These are phyloP conservation scores for Bipolaris oryzae DNA, from an alignment of 2,329 filamentous ascomycete genomes.

Conservation along the genomic window DNA sequence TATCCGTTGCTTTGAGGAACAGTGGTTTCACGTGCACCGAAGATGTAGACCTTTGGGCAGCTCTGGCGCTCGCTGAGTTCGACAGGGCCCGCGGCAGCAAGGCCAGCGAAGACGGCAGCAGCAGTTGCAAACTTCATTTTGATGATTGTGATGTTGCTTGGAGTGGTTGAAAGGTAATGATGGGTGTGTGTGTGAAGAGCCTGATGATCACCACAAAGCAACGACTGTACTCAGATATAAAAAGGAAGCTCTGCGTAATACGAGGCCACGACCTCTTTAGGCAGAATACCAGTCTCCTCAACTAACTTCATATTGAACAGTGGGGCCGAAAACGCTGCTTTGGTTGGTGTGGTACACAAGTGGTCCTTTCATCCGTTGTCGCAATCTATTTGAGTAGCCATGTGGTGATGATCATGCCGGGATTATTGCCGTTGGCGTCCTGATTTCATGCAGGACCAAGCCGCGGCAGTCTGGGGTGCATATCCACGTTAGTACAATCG, in stretches of 20 bases:
- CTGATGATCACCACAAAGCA: slow-evolving; percentile 21
- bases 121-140: slow-evolving; percentile 43
- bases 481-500: slow-evolving; percentile 26
- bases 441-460: slow-evolving; percentile 26
- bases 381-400: slow-evolving; percentile 37
- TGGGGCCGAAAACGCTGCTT: slow-evolving; percentile 32
- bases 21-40: slow-evolving; percentile 54
- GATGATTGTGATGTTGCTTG: neutral
- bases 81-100: slow-evolving; percentile 45
- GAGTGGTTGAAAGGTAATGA: slow-evolving; percentile 4
- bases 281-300: slow-evolving; percentile 35
- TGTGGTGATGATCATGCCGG: slow-evolving; percentile 34
- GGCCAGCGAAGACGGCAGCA: slow-evolving; percentile 36
- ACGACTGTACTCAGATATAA: slow-evolving; percentile 25
- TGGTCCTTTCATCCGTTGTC: slow-evolving; percentile 44
- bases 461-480: slow-evolving; percentile 43
- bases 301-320: slow-evolving; percentile 26
- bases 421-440: slow-evolving; percentile 31
- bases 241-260: slow-evolving; percentile 8
- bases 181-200: slow-evolving; percentile 7
- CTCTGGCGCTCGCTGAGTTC: slow-evolving; percentile 44
- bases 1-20: slow-evolving; percentile 47
- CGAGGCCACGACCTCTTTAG: slow-evolving; percentile 31
- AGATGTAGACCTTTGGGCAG: slow-evolving; percentile 54
- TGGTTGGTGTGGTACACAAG: slow-evolving; percentile 14